Evolutionary conservation across 1,284 basidiomycete genomes (phyloP).

Genomic region (Marasmius oreades): DNA sequence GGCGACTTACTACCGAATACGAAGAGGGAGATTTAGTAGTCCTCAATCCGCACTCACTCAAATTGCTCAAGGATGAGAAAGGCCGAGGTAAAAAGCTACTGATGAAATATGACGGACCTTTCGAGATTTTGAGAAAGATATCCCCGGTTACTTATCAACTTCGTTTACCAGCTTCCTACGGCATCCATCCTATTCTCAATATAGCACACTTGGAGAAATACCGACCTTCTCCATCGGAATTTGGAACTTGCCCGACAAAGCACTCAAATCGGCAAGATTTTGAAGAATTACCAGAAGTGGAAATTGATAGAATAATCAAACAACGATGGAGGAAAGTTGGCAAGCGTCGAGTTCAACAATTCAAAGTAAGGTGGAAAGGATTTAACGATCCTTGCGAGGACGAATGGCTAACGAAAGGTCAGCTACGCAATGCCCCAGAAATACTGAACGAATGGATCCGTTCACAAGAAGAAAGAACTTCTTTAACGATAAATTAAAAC

Average conservation of each 20-base stretch:
- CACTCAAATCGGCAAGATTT: constrained; percentile 12
- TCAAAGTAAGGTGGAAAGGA: constrained; percentile 12
- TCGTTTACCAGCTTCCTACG: constrained; percentile 6
- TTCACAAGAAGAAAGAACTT: too few species aligned
- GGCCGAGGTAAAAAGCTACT: constrained; percentile 13
- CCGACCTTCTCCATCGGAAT: constrained; percentile 2
- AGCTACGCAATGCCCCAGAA: constrained; percentile 4
- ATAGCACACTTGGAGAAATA: constrained; percentile 9
- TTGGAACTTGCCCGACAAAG: background rate
- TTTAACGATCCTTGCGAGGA: constrained; percentile 4
- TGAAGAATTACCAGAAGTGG: constrained; percentile 8
- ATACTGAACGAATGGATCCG: constrained; percentile 1
- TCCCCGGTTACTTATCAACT: constrained; percentile 9
- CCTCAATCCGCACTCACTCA: constrained; percentile 21
- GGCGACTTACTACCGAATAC: constrained; percentile 16
- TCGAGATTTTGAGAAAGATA: constrained; percentile 10
- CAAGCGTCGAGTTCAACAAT: constrained; percentile 11
- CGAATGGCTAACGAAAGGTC: constrained; percentile 3
- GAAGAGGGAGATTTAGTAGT: constrained; percentile 24
- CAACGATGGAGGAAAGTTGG: constrained; percentile 12
- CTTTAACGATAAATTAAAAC: too few species aligned
- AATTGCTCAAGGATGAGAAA: constrained; percentile 14
- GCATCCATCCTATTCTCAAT: constrained; percentile 8
- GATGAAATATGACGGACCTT: constrained; percentile 13
- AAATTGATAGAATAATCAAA: constrained; percentile 14